Percentiles rank a stretch among this genome's conserved stretches.
phyloP scores from a whole-genome alignment of 371 early-diverging fungal genomes.

The Dinochytrium kinnereticum region DNA sequence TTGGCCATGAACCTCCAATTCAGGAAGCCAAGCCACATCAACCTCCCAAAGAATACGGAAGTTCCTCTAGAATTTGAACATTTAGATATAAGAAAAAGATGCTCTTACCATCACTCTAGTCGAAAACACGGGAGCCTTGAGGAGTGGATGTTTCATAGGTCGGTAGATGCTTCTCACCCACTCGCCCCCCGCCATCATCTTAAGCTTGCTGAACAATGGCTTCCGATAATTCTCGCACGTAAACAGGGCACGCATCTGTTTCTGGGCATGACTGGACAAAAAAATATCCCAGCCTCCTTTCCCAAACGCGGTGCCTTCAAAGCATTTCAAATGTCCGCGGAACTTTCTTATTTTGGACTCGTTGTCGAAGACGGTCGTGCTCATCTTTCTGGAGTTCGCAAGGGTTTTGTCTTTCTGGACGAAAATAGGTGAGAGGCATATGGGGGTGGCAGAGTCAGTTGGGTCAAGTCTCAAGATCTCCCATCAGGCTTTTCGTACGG shows the following conservation, averaged over 20 bases:
- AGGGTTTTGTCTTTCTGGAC: no score
- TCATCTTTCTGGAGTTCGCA: no score
- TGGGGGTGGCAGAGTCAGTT: no score
- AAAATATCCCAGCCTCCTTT: neutral
- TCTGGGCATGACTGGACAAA: neutral
- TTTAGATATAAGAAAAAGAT: neutral
- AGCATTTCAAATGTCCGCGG: no score
- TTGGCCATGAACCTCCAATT: neutral
- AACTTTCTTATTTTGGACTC: no score
- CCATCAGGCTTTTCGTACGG: no score
- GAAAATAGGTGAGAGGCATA: no score
- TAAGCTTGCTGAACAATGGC: neutral
- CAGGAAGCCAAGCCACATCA: neutral
- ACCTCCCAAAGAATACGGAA: neutral
- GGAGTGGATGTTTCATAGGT: neutral
- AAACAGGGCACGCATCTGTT: neutral
- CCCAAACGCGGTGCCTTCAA: neutral
- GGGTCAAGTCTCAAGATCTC: no score
- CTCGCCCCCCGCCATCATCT: neutral
- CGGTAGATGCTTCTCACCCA: neutral
- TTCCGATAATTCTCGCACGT: neutral
- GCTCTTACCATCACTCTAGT: neutral
- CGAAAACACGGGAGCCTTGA: neutral
- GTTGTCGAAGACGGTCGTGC: no score
- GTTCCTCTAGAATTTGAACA: neutral